phyloP scores from a whole-genome alignment of 371 early-diverging fungal genomes.

The Zychaea mexicana region DNA sequence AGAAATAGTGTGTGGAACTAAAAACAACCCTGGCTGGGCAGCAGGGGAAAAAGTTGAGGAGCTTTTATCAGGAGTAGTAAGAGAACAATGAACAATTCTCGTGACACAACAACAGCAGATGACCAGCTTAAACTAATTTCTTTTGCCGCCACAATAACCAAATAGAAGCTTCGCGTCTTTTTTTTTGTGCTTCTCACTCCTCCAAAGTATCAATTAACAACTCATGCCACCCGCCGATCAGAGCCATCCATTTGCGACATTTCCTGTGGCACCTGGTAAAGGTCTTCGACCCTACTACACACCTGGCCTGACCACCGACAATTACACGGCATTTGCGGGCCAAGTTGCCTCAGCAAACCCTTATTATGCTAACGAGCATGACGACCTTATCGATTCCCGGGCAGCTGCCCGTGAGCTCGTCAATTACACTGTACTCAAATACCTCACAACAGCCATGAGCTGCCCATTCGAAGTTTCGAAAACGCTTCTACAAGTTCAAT shows the following conservation, averaged over 20 bases:
- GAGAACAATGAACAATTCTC: no score
- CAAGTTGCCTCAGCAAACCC: slow-evolving; percentile 20
- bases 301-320: slow-evolving; percentile 40
- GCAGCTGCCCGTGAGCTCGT: slow-evolving; percentile 61
- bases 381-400: slow-evolving; percentile 50
- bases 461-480: slow-evolving; percentile 78
- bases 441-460: slow-evolving; percentile 63
- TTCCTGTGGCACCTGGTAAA: slow-evolving; percentile 38
- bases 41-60: no score
- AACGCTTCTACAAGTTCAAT: slow-evolving; percentile 85
- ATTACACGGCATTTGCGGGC: slow-evolving; percentile 34
- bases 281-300: slow-evolving; percentile 51
- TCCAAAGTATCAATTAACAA: no score
- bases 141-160: no score
- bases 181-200: no score
- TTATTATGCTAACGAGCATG: slow-evolving; percentile 32
- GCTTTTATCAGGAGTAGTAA: no score
- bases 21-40: no score
- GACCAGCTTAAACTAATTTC: no score
- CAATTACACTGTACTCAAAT: slow-evolving; percentile 70
- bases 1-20: no score
- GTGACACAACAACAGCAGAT: no score
- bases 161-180: no score
- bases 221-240: slow-evolving; percentile 36
- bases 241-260: slow-evolving; percentile 43